Conservation (phyloP, 2,329 filamentous ascomycete genomes). For the Hypoxylon sp. region DNA sequence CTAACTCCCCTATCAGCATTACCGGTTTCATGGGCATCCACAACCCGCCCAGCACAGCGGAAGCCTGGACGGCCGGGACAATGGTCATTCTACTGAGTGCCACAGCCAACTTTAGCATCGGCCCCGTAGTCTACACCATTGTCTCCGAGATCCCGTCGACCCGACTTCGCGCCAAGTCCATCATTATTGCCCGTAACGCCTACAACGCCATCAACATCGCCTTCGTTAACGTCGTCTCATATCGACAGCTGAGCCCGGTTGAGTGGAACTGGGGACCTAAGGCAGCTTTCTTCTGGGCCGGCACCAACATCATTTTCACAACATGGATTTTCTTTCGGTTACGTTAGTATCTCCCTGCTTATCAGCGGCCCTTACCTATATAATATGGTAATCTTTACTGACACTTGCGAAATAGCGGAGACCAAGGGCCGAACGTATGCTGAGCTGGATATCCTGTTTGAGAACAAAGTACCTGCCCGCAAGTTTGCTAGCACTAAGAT, state of each 20-base stretch:
- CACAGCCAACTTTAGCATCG: slow-evolving; percentile 62
- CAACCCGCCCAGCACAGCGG: slow-evolving; percentile 57
- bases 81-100: slow-evolving; percentile 61
- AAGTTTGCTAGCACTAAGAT: slow-evolving; percentile 55
- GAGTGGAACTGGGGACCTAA: slow-evolving; percentile 58
- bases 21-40: slow-evolving; percentile 53
- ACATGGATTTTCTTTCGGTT: slow-evolving; percentile 62
- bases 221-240: slow-evolving; percentile 57
- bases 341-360: slow-evolving; percentile 55
- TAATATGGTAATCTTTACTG: slow-evolving; percentile 6
- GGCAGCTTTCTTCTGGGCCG: slow-evolving; percentile 57
- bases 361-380: background rate
- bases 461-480: slow-evolving; percentile 56
- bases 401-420: slow-evolving; percentile 43
- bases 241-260: slow-evolving; percentile 57
- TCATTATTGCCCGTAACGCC: slow-evolving; percentile 60
- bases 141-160: slow-evolving; percentile 64
- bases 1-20: slow-evolving; percentile 41
- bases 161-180: slow-evolving; percentile 62
- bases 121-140: slow-evolving; percentile 63
- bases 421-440: slow-evolving; percentile 61
- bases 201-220: slow-evolving; percentile 62
- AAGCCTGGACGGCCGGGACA: slow-evolving; percentile 60
- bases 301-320: slow-evolving; percentile 59
- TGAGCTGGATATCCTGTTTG: slow-evolving; percentile 66